Percentiles rank a stretch among this genome's conserved stretches.
These are phyloP conservation scores for Hericium rajendrae DNA, from an alignment of 768 basidiomycete genomes.

Conservation along the genomic window DNA sequence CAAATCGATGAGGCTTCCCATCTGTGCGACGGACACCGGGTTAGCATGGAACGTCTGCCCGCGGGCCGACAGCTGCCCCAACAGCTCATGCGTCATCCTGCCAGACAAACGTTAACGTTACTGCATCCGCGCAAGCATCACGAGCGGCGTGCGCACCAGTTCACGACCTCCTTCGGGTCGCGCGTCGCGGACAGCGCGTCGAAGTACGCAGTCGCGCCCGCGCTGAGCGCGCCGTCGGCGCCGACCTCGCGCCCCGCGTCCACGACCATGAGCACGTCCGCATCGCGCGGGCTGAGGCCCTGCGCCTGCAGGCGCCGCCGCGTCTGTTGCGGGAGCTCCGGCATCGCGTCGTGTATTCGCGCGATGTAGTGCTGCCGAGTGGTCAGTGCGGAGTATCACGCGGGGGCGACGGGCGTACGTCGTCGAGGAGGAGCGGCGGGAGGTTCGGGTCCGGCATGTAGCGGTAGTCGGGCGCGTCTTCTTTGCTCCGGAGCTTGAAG, in stretches of 20 bases:
- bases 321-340: conserved; percentile 66
- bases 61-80: conserved; percentile 64
- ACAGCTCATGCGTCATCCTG: conserved; percentile 84
- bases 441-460: conserved; percentile 98
- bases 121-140: not conserved
- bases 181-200: conserved; percentile 53
- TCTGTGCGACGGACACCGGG: conserved; percentile 46
- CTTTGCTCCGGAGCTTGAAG: conserved; percentile 77
- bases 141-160: conserved; percentile 53
- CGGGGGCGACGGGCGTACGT: not conserved
- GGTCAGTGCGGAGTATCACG: not conserved
- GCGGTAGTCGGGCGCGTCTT: conserved; percentile 90
- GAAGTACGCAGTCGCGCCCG: conserved; percentile 69
- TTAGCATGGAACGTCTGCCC: conserved; percentile 49
- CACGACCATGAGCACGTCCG: conserved; percentile 66
- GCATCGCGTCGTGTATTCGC: conserved; percentile 42
- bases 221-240: conserved; percentile 45
- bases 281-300: conserved; percentile 52
- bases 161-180: conserved; percentile 64
- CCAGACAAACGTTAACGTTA: not conserved
- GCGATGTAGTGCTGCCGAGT: conserved; percentile 51
- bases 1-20: conserved; percentile 73
- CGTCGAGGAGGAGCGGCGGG: conserved; percentile 54
- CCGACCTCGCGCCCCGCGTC: conserved; percentile 55
- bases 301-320: conserved; percentile 45